These are phyloP conservation scores for Aspergillus sclerotialis DNA, from an alignment of 2,329 filamentous ascomycete genomes.

Conservation along the genomic window DNA sequence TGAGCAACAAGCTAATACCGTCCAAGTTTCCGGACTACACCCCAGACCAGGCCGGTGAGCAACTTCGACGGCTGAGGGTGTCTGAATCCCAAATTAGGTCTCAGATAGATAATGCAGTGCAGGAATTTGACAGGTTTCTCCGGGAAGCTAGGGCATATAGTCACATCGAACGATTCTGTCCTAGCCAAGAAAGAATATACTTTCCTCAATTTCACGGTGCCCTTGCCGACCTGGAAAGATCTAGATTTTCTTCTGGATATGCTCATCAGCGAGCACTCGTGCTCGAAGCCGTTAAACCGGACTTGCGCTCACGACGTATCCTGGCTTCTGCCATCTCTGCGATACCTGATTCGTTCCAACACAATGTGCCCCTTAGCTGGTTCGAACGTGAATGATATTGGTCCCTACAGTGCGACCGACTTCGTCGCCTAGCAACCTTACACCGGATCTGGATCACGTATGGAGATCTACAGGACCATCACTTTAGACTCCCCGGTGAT, in stretches of 20 bases:
- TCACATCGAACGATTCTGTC: constrained; percentile 9
- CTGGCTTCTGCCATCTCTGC: no score
- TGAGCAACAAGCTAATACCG: constrained; percentile 1
- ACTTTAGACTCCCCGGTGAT: constrained; percentile 8
- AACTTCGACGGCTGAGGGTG: constrained; percentile 4
- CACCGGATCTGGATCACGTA: constrained; percentile 6
- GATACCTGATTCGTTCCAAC: no score
- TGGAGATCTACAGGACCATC: constrained; percentile 7
- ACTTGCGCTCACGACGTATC: no score
- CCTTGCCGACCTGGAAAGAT: constrained; percentile 5
- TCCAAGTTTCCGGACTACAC: constrained; percentile 9
- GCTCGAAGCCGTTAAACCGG: no score
- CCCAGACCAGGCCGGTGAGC: constrained; percentile 3
- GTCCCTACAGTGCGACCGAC: constrained; percentile 5
- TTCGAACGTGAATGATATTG: constrained; percentile 7
- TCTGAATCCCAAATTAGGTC: constrained; percentile 1
- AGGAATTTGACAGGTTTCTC: constrained; percentile 8
- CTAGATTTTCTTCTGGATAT: constrained; percentile 8
- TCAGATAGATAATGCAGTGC: constrained; percentile 4
- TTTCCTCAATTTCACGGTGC: constrained; percentile 6
- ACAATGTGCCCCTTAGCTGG: constrained; percentile 1
- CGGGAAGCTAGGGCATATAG: constrained; percentile 10
- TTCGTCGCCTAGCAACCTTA: constrained; percentile 4
- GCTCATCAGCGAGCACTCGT: constrained; percentile 6
- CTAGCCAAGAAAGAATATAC: constrained; percentile 6